phyloP scores from a whole-genome alignment of 179 eudicot genomes.

The Spergularia azorica region DNA sequence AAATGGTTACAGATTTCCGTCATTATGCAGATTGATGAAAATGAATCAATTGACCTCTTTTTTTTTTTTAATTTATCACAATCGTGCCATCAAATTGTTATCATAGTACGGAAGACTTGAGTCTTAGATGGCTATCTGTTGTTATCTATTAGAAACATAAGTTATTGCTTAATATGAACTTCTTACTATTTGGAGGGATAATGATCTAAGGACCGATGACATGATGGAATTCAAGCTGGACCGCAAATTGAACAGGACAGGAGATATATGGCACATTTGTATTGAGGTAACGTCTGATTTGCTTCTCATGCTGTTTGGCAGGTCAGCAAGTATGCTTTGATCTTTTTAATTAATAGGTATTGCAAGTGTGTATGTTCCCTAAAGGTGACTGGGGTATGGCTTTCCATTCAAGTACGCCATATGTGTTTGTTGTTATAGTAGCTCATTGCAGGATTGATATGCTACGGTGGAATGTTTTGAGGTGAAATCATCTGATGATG shows the following conservation, averaged over 20 bases:
- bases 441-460: neutral
- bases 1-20: too few relatives aligned
- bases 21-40: too few relatives aligned
- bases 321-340: neutral
- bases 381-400: neutral
- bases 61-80: neutral
- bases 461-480: neutral
- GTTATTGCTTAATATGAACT: slow-evolving; percentile 1
- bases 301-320: slow-evolving; percentile 11
- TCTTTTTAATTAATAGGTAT: neutral
- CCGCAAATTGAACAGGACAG: slow-evolving; percentile 71
- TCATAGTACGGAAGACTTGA: neutral
- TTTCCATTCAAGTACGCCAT: too few relatives aligned
- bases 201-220: slow-evolving; percentile 38
- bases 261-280: slow-evolving; percentile 94
- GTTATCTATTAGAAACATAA: neutral
- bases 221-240: slow-evolving; percentile 74
- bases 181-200: slow-evolving; percentile 36
- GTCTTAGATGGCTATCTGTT: neutral
- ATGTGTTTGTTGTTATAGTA: neutral
- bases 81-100: neutral
- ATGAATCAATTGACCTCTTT: neutral
- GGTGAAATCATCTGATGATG: neutral
- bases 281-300: slow-evolving; percentile 55
- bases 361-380: neutral